These are phyloP conservation scores for Boletus speciosus DNA, from an alignment of 768 basidiomycete genomes.

Conservation along the genomic window DNA sequence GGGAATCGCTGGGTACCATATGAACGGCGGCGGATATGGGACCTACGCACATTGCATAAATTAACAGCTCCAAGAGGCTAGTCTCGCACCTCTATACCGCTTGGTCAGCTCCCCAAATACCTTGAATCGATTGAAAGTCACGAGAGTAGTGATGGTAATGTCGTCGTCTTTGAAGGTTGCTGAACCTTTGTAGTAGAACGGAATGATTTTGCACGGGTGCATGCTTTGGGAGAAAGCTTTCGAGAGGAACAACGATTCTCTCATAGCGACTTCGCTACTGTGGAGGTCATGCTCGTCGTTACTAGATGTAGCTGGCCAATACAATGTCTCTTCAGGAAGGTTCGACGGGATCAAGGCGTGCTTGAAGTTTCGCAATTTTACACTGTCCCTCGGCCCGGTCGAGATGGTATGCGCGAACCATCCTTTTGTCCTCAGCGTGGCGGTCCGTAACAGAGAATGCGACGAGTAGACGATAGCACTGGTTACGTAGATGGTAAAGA, in stretches of 20 bases:
- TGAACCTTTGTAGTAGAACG: conserved; percentile 75
- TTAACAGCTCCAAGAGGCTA: not conserved
- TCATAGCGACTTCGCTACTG: conserved; percentile 28
- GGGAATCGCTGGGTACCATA: conserved; percentile 43
- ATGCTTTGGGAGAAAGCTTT: conserved; percentile 68
- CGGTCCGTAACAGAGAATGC: conserved; percentile 17
- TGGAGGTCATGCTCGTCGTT: not conserved
- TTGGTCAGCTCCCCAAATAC: conserved; percentile 70
- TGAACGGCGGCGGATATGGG: conserved; percentile 86
- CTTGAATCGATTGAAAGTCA: conserved; percentile 74
- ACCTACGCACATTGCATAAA: conserved; percentile 39
- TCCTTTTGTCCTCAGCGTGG: conserved; percentile 5
- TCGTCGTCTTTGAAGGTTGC: conserved; percentile 56
- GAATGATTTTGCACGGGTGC: conserved; percentile 72
- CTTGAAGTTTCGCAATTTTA: not conserved
- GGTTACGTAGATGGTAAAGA: conserved; percentile 22
- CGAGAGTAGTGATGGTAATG: conserved; percentile 81
- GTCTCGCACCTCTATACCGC: conserved; percentile 63
- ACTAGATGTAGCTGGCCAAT: conserved; percentile 16
- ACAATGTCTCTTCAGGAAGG: conserved; percentile 16
- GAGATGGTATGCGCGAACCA: conserved; percentile 1
- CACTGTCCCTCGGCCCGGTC: not conserved
- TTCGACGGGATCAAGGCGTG: not conserved
- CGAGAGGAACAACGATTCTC: conserved; percentile 55
- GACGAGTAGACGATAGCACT: conserved; percentile 33